Evolutionary conservation across 805 yeast species (phyloP), one percentile per base, ranked within the genome.

Genomic region (Suhomyces vadensis): DNA sequence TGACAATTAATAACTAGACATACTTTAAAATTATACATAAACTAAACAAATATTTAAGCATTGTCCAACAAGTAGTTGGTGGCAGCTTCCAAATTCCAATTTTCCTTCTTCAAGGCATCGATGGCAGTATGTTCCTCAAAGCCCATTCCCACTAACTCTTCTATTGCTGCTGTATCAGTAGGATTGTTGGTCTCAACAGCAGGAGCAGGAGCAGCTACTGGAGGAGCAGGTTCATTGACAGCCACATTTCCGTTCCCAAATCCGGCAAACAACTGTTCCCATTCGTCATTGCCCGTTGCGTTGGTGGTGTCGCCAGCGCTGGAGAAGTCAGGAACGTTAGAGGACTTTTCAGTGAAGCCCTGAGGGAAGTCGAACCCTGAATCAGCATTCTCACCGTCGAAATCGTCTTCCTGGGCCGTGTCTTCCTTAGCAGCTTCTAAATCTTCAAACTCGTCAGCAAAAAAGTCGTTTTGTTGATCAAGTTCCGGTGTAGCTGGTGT

Each of bases 251-350:
- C 46, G 48, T 84, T 85, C 13, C 92, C 91, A 60, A 87, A 86
- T 0, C 95, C 96, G 3, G 95, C 92, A 69, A 90, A 90, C 20
- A 90, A 76, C 66, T 88, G 91, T 57, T 90, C 96, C 97, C 97
- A 90, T 62, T 90, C 97, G 56, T 88, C 95, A 42, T 73, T 77
- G 23, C 67, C 47, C 11, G 55, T 44, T 4, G 48, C 43, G 7
- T 38, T 44, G 1, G 33, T 29, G 5, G 48, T 42, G 3, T 44
- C 31, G 5, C 35, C 24, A 17, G 50, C 48, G 19, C 47, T 48
- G 24, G 46, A 39, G 31, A 55, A 57, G 16, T 50, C 51, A 2
- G 57, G 48, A 7, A 42, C 48, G 10, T 49, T 46, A 4, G 48
- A 44, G 6, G 23, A 44, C 13, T 37, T 39, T 27, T 38, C 54